Evolutionary conservation across 805 yeast genomes (phyloP).

Genomic region (Ogataea ramenticola): DNA sequence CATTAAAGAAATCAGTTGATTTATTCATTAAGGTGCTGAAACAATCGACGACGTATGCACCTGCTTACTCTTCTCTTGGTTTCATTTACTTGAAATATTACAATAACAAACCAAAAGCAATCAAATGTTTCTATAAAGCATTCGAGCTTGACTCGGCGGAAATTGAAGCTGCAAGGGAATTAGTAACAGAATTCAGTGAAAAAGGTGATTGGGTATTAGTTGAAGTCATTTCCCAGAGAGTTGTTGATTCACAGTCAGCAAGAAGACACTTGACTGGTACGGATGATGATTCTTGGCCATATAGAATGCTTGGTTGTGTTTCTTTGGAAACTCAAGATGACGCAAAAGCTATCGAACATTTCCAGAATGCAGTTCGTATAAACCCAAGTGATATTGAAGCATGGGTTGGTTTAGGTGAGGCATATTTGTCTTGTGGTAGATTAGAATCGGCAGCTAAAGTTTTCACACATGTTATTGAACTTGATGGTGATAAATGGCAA

Average conservation of each 20-base stretch:
- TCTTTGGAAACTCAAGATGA: constrained; percentile 65
- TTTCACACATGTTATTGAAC: constrained; percentile 52
- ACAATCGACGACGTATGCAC: constrained; percentile 57
- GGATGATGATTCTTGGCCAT: constrained; percentile 68
- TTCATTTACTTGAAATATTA: constrained; percentile 53
- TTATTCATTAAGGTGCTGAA: constrained; percentile 56
- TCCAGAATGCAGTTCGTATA: constrained; percentile 76
- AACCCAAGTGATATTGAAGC: constrained; percentile 63
- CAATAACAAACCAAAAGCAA: constrained; percentile 60
- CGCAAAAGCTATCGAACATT: constrained; percentile 78
- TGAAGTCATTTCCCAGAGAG: constrained; percentile 59
- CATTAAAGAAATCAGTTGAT: constrained; percentile 45
- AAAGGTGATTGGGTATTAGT: constrained; percentile 80
- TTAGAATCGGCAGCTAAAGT: constrained; percentile 83
- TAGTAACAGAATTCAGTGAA: constrained; percentile 64
- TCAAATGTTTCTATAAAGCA: constrained; percentile 82
- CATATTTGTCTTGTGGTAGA: constrained; percentile 79
- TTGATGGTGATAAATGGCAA: constrained; percentile 51
- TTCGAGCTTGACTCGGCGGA: constrained; percentile 81
- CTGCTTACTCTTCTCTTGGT: constrained; percentile 80
- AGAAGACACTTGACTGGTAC: constrained; percentile 35
- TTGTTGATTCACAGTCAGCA: constrained; percentile 58
- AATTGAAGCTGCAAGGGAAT: constrained; percentile 60
- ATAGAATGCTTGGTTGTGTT: constrained; percentile 75
- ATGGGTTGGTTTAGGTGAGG: constrained; percentile 97